Percentiles rank a stretch among this genome's conserved stretches.
These are phyloP conservation scores for Oryza glaberrima DNA, from an alignment of 176 grass and related monocot species.

Conservation along the genomic window DNA sequence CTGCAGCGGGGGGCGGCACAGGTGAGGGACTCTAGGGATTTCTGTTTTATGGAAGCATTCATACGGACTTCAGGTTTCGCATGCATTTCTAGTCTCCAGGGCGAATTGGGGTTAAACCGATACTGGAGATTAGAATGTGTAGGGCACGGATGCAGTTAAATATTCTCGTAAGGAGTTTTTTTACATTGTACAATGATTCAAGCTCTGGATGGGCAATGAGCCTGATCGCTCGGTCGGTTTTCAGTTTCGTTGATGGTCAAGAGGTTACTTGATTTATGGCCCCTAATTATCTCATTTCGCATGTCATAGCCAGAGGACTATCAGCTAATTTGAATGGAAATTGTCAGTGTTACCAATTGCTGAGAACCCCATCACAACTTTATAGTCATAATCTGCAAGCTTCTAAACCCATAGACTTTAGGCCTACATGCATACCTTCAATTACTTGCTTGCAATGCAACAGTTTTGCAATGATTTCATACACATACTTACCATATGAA, in stretches of 20 bases:
- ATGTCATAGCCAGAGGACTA: neutral
- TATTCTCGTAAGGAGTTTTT: neutral
- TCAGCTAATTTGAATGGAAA: neutral
- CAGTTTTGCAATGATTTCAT: neutral
- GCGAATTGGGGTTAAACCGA: too few species aligned
- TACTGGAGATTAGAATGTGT: neutral
- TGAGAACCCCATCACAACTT: neutral
- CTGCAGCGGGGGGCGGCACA: neutral
- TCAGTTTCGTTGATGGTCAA: neutral
- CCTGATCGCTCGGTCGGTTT: neutral
- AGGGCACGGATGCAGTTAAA: neutral
- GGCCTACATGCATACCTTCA: neutral
- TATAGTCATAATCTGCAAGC: too few species aligned
- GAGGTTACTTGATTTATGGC: neutral
- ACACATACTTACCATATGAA: neutral
- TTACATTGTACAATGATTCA: neutral
- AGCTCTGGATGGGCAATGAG: too few species aligned
- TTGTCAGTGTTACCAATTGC: neutral
- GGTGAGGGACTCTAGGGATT: neutral
- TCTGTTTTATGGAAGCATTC: too few species aligned
- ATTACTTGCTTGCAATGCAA: neutral
- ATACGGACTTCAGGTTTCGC: neutral
- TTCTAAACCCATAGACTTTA: too few species aligned
- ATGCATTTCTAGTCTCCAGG: neutral
- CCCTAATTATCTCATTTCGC: neutral